Conservation (phyloP, 495 filamentous ascomycete genomes). For the Evernia prunastri region DNA sequence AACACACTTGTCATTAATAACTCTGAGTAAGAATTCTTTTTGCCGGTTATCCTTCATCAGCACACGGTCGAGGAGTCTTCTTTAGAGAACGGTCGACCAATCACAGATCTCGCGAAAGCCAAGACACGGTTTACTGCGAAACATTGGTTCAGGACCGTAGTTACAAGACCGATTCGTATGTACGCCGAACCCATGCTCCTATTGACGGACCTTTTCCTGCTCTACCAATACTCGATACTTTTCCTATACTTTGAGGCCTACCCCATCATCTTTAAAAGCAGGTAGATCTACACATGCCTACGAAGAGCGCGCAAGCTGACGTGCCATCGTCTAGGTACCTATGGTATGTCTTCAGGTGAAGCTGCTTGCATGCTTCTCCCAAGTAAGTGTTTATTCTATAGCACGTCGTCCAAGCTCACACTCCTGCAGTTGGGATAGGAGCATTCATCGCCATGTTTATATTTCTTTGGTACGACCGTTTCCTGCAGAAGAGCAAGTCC, state of each 20-base stretch:
- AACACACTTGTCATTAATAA: too few relatives aligned
- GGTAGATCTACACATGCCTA: conserved; percentile 22
- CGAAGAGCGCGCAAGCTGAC: background rate
- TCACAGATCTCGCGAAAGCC: too few relatives aligned
- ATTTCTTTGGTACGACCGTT: conserved; percentile 39
- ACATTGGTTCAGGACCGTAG: too few relatives aligned
- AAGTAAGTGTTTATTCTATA: conserved; percentile 27
- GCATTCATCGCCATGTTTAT: conserved; percentile 32
- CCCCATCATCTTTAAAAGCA: conserved; percentile 48
- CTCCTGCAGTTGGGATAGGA: conserved; percentile 31
- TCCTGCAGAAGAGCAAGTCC: conserved; percentile 33
- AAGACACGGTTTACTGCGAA: too few relatives aligned
- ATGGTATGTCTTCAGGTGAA: conserved; percentile 36
- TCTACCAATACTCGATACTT: conserved; percentile 53
- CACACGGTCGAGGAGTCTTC: too few relatives aligned
- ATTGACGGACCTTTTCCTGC: conserved; percentile 52
- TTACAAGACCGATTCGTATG: conserved; percentile 47
- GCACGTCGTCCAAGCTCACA: too few relatives aligned
- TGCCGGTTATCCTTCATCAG: too few relatives aligned
- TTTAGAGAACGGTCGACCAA: too few relatives aligned
- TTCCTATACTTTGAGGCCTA: conserved; percentile 56
- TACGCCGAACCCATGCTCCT: conserved; percentile 50
- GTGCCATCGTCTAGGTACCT: conserved; percentile 27
- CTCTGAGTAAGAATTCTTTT: too few relatives aligned
- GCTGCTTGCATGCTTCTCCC: conserved; percentile 35